phyloP scores from a whole-genome alignment of 768 basidiomycete genomes.

The Pleurotus giganteus region DNA sequence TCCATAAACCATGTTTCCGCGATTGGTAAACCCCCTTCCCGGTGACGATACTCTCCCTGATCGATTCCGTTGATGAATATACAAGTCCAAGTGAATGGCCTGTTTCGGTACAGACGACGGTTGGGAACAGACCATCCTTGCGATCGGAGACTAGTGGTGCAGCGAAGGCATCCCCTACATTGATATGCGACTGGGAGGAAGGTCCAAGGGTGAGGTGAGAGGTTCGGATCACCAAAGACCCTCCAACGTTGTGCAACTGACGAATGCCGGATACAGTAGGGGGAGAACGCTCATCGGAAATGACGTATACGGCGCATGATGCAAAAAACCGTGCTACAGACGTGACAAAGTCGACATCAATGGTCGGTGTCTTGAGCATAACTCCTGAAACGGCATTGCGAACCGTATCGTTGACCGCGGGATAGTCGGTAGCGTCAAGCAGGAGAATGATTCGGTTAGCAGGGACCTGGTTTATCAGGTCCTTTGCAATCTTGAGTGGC shows the following conservation, averaged over 20 bases:
- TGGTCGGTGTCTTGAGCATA: conserved; percentile 68
- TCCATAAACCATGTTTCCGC: conserved; percentile 93
- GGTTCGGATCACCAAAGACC: conserved; percentile 69
- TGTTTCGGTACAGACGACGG: conserved; percentile 80
- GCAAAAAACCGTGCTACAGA: conserved; percentile 76
- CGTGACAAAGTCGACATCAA: conserved; percentile 74
- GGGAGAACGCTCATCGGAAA: conserved; percentile 43
- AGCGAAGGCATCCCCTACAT: conserved; percentile 83
- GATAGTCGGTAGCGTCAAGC: conserved; percentile 70
- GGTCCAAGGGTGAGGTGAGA: conserved; percentile 61
- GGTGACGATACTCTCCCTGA: conserved; percentile 82
- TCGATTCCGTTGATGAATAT: conserved; percentile 87
- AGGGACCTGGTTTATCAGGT: conserved; percentile 66
- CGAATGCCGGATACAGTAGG: conserved; percentile 62
- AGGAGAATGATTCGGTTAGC: conserved; percentile 72
- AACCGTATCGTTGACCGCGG: conserved; percentile 72
- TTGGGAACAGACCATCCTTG: conserved; percentile 89
- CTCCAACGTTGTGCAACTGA: conserved; percentile 55
- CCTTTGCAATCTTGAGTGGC: conserved; percentile 61
- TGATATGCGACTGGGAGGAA: conserved; percentile 58
- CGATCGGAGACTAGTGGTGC: conserved; percentile 83
- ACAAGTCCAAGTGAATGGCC: conserved; percentile 87
- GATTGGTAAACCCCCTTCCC: conserved; percentile 96
- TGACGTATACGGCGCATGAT: conserved; percentile 60
- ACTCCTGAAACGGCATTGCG: conserved; percentile 76